A percentile compares a stretch with the other conserved stretches of the same genome.
phyloP scores from a whole-genome alignment of 2,329 filamentous ascomycete genomes.

The Penicillium verrucosum region DNA sequence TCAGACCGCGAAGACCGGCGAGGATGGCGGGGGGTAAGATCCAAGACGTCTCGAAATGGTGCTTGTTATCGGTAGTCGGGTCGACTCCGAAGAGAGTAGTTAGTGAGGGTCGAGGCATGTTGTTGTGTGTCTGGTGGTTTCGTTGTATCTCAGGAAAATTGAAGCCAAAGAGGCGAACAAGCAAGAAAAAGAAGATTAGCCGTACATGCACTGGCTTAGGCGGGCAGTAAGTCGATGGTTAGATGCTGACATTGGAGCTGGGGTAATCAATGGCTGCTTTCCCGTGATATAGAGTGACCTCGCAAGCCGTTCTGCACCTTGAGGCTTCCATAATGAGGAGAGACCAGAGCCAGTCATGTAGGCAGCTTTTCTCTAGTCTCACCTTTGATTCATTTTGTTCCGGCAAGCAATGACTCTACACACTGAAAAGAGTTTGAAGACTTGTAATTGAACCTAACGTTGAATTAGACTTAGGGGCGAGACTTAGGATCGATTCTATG shows the following conservation, averaged over 20 bases:
- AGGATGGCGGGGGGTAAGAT: slow-evolving; percentile 65
- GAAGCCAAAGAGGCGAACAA: neutral
- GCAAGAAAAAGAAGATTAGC: neutral
- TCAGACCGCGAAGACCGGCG: slow-evolving; percentile 52
- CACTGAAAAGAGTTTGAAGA: neutral
- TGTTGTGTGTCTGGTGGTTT: neutral
- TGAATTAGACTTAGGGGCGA: neutral
- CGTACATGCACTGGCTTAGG: neutral
- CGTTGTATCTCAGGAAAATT: neutral
- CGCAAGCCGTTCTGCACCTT: neutral
- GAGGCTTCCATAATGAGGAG: neutral
- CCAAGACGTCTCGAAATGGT: slow-evolving; percentile 79
- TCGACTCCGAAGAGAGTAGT: slow-evolving; percentile 34
- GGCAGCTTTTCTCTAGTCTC: neutral
- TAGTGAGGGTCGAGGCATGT: slow-evolving; percentile 20
- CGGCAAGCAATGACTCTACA: neutral
- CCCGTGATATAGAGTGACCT: neutral
- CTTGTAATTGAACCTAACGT: neutral
- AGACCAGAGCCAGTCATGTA: neutral
- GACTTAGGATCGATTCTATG: neutral
- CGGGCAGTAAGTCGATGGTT: neutral
- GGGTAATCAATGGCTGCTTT: neutral
- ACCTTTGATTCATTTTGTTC: neutral
- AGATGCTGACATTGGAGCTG: neutral
- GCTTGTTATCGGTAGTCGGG: slow-evolving; percentile 44